phyloP scores from a whole-genome alignment of 768 basidiomycete genomes.

The Podaxis rugospora region DNA sequence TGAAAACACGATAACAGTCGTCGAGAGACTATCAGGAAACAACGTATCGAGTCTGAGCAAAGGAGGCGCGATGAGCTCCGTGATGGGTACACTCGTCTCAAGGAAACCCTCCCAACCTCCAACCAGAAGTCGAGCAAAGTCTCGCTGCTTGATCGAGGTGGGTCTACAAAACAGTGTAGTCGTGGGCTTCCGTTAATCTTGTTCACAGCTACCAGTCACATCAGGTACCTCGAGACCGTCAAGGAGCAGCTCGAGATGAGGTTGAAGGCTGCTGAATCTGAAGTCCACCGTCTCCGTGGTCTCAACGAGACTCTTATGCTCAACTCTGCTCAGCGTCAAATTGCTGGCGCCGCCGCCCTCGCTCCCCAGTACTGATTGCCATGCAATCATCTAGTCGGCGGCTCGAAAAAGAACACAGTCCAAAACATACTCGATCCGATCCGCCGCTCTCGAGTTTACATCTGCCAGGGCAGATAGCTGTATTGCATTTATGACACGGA shows the following conservation, averaged over 20 bases:
- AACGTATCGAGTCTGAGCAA: slow-evolving; percentile 94
- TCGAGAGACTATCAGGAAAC: slow-evolving; percentile 86
- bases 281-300: slow-evolving; percentile 76
- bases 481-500: slow-evolving; percentile 54
- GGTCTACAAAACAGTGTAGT: slow-evolving; percentile 19
- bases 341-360: slow-evolving; percentile 54
- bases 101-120: slow-evolving; percentile 83
- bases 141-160: slow-evolving; percentile 80
- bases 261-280: slow-evolving; percentile 73
- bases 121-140: slow-evolving; percentile 95
- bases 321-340: slow-evolving; percentile 64
- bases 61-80: slow-evolving; percentile 88
- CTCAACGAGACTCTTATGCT: slow-evolving; percentile 91
- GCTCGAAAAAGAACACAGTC: slow-evolving; percentile 19
- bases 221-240: slow-evolving; percentile 82
- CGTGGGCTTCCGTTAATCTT: slow-evolving; percentile 8
- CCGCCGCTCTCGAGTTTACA: slow-evolving; percentile 34
- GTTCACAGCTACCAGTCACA: slow-evolving; percentile 69
- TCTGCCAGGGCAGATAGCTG: slow-evolving; percentile 58
- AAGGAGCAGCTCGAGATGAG: slow-evolving; percentile 71
- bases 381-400: slow-evolving; percentile 26
- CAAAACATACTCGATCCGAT: slow-evolving; percentile 24
- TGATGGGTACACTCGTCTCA: slow-evolving; percentile 87
- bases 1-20: slow-evolving; percentile 36
- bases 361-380: slow-evolving; percentile 43